Percentiles rank a stretch among this genome's conserved stretches.
phyloP scores from a whole-genome alignment of 2,329 filamentous ascomycete genomes.

The Neofusicoccum ribis region DNA sequence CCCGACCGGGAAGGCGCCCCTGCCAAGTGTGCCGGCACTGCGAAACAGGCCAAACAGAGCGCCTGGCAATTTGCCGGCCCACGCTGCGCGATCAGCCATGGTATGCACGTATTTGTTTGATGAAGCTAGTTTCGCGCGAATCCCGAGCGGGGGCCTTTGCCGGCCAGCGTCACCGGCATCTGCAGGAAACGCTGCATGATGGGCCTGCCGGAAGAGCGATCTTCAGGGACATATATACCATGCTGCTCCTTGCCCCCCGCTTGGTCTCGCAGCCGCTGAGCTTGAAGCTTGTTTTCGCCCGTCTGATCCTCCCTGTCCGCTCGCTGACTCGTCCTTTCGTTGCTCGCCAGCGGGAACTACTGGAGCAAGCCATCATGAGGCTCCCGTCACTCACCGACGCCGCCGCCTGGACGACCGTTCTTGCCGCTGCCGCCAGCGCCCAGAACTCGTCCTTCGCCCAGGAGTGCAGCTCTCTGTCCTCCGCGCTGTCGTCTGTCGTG shows the following conservation, averaged over 20 bases:
- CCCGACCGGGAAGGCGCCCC: conserved; percentile 6
- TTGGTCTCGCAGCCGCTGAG: not conserved
- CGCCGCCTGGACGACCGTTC: not conserved
- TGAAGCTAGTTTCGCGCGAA: not conserved
- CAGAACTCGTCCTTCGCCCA: conserved; percentile 9
- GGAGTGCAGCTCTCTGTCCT: conserved; percentile 6
- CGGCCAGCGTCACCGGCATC: not conserved
- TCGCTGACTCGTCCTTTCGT: not conserved
- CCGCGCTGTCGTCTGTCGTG: conserved; percentile 22
- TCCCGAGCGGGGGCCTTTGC: not conserved
- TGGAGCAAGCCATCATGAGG: conserved; percentile 5
- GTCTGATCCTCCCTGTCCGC: not conserved
- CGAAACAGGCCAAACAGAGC: not conserved
- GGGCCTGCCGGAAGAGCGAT: not conserved
- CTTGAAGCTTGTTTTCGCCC: not conserved
- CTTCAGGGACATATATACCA: conserved; percentile 9
- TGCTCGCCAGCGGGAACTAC: not conserved
- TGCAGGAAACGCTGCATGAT: not conserved
- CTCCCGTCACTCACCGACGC: not conserved
- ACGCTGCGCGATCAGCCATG: not conserved
- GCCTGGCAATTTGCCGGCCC: not conserved
- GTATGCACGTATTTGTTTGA: not conserved
- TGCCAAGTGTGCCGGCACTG: not conserved
- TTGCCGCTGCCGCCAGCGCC: not conserved
- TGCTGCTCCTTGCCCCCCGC: not conserved